Percentiles rank a stretch among this genome's conserved stretches.
These are phyloP conservation scores for Yamadazyma scolyti DNA, from an alignment of 805 yeast species.

Conservation along the genomic window DNA sequence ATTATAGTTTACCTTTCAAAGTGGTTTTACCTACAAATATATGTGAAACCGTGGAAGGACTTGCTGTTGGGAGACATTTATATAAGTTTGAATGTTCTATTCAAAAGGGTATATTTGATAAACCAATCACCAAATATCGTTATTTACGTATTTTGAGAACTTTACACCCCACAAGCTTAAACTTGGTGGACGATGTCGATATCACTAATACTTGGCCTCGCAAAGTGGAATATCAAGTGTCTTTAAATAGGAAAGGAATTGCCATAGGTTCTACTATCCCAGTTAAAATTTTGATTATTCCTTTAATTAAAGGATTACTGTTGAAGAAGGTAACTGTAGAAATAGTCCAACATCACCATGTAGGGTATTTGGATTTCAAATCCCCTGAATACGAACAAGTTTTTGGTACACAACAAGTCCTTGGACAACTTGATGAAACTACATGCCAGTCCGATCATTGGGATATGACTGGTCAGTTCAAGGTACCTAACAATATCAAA, in stretches of 20 bases:
- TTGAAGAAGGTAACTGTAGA: constrained; percentile 20
- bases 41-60: constrained; percentile 51
- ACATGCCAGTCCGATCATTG: constrained; percentile 36
- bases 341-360: constrained; percentile 29
- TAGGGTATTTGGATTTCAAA: constrained; percentile 28
- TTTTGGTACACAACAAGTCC: constrained; percentile 21
- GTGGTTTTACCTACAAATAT: constrained; percentile 43
- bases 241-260: constrained; percentile 39
- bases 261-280: constrained; percentile 46
- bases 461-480: constrained; percentile 39
- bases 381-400: constrained; percentile 40
- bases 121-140: constrained; percentile 27
- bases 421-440: constrained; percentile 7
- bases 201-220: constrained; percentile 52
- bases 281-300: constrained; percentile 41
- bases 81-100: constrained; percentile 42
- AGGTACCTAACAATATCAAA: constrained; percentile 37
- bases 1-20: constrained; percentile 48
- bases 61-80: constrained; percentile 37
- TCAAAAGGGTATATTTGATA: constrained; percentile 42
- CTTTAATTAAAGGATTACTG: constrained; percentile 43
- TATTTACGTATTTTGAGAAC: constrained; percentile 44
- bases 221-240: constrained; percentile 48
- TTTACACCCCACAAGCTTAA: constrained; percentile 35
- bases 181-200: constrained; percentile 40